phyloP scores from a whole-genome alignment of 1,284 basidiomycete genomes.

The Moesziomyces globuligerus region DNA sequence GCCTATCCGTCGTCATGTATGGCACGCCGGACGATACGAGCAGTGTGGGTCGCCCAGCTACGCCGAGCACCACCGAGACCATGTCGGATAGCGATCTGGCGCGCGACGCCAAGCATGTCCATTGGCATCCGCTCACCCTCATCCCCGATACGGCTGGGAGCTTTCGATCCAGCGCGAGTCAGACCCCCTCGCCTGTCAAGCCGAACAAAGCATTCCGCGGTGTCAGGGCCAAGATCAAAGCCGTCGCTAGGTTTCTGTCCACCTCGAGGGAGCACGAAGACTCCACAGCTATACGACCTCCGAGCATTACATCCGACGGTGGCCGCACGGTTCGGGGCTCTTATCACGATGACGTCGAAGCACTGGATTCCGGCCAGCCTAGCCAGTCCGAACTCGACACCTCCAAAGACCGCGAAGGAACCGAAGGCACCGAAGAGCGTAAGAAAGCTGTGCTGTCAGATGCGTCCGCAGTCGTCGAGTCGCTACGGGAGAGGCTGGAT shows the following conservation, averaged over 20 bases:
- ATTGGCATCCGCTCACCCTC: conserved; percentile 15
- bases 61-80: conserved; percentile 4
- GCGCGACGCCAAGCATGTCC: conserved; percentile 26
- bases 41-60: conserved; percentile 8
- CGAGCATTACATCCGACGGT: neutral
- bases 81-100: conserved; percentile 30
- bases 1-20: conserved; percentile 10
- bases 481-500: conserved; percentile 11
- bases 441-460: too few species aligned
- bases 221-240: conserved; percentile 31
- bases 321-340: neutral
- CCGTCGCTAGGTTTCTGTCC: conserved; percentile 17
- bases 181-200: conserved; percentile 2
- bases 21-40: conserved; percentile 36
- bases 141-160: conserved; percentile 7
- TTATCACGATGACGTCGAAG: too few species aligned
- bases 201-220: conserved; percentile 9
- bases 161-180: conserved; percentile 9
- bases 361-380: too few species aligned
- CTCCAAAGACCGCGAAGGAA: too few species aligned
- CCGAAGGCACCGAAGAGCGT: neutral
- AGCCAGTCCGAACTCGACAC: too few species aligned
- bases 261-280: conserved; percentile 4
- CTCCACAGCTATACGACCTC: neutral
- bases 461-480: conserved; percentile 4